Base-by-base conservation (phyloP, 805 yeast genomes). In the Diddensiella transvaalensis region DNA sequence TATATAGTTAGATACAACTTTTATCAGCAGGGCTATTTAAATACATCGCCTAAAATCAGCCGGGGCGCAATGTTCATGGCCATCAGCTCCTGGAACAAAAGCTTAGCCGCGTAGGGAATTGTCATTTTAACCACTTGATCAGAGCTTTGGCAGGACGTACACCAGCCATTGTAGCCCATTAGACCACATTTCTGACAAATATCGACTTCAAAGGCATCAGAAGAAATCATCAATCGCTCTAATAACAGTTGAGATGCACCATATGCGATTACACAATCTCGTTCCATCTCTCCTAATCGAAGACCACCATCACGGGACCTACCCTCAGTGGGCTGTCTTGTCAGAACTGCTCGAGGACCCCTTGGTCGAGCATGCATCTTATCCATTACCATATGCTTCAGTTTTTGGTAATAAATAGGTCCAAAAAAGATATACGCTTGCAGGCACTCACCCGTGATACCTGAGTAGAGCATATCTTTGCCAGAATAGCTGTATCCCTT, bases 61-160 rank as follows among this genome's bases (percentile, higher is more conserved):
- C 98, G 80, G 55, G 99, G 99, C 2, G 99, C 98, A 65, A 93
- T 93, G 68, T 93, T 93, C 99, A 93, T 93, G n/a, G 97, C 87
- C 64, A 93, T 75, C 59, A 93, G 77, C 73, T 93, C 99, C 74
- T 93, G 99, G 88, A 93, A 93, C 67, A 93, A 74, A 65, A 93
- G 77, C 73, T 93, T 93, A 47, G 99, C 99, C 42, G 99, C 99
- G 68, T 93, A 93, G 42, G 99, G 99, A 63, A 93, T 90, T 5
- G 96, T 90, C 96, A 93, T 90, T 63, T 84, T 86, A 54, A 88
- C 83, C 44, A 91, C 83, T 49, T 81, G 69, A 65, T 91, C 97
- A 22, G 91, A 80, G 54, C 87, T 82, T 72, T 85, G 85, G 76
- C 99, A 93, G 13, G 93, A 79, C n/a, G 95, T 85, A 72, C 99